A percentile compares a stretch with the other conserved stretches of the same genome.
phyloP scores from a whole-genome alignment of 176 grass and related monocot species.

The Olyra latifolia region DNA sequence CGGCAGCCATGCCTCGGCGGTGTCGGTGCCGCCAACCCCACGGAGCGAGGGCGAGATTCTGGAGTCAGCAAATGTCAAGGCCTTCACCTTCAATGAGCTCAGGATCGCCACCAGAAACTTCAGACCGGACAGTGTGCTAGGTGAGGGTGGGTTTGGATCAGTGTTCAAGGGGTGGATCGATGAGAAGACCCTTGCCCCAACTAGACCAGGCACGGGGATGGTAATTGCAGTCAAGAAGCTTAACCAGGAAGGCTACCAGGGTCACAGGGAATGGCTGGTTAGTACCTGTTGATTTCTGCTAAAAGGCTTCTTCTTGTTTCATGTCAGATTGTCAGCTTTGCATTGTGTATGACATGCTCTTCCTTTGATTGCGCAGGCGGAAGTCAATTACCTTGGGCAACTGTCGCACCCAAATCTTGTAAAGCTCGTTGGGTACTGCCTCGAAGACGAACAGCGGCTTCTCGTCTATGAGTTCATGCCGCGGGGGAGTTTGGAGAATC shows the following conservation, averaged over 20 bases:
- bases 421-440: conserved; percentile 76
- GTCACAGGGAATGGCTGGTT: conserved; percentile 81
- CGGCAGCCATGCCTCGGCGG: conserved; percentile 43
- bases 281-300: background rate
- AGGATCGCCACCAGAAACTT: conserved; percentile 75
- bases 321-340: background rate
- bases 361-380: conserved; percentile 43
- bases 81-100: conserved; percentile 66
- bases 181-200: conserved; percentile 57
- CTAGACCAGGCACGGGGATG: conserved; percentile 68
- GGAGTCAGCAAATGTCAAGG: conserved; percentile 64
- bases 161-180: conserved; percentile 88
- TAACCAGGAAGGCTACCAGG: conserved; percentile 72
- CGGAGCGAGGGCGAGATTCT: conserved; percentile 67
- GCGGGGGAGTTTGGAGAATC: conserved; percentile 80
- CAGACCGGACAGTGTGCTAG: conserved; percentile 65
- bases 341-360: background rate
- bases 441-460: conserved; percentile 80
- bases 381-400: conserved; percentile 83
- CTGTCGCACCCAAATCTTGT: conserved; percentile 71
- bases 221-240: conserved; percentile 85
- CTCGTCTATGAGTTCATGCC: conserved; percentile 93
- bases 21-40: conserved; percentile 44
- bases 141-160: conserved; percentile 67
- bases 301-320: background rate